Conservation (phyloP, 495 filamentous ascomycete species). For the Aspergillus wentii region DNA sequence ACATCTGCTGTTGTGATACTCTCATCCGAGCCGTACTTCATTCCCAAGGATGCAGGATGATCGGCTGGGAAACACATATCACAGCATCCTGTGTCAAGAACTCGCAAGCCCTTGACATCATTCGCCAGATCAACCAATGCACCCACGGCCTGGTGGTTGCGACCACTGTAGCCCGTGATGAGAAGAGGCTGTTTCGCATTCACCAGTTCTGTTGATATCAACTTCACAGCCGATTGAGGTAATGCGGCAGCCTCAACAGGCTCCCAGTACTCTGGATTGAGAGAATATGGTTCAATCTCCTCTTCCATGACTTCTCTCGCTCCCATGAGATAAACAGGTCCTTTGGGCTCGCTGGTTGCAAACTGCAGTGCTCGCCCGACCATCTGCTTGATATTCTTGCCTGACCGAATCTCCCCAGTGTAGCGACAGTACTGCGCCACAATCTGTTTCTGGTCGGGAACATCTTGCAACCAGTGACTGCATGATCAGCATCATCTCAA, state of each 20-base stretch:
- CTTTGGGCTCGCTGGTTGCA: conserved; percentile 68
- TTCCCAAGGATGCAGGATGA: conserved; percentile 64
- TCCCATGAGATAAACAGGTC: conserved; percentile 76
- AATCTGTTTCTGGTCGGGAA: conserved; percentile 85
- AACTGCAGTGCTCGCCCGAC: conserved; percentile 82
- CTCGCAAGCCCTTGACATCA: conserved; percentile 66
- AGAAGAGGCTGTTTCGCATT: conserved; percentile 67
- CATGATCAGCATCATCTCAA: too few species aligned
- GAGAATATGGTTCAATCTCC: conserved; percentile 64
- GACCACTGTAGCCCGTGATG: conserved; percentile 73
- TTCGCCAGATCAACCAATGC: conserved; percentile 74
- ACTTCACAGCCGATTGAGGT: conserved; percentile 53
- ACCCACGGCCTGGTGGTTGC: conserved; percentile 58
- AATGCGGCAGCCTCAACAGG: conserved; percentile 68
- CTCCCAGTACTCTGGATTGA: conserved; percentile 66
- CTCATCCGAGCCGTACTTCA: conserved; percentile 65
- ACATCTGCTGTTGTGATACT: conserved; percentile 70
- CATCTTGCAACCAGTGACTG: conserved; percentile 95
- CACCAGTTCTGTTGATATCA: conserved; percentile 61
- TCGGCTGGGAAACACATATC: conserved; percentile 87
- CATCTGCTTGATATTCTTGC: conserved; percentile 88
- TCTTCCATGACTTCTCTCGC: conserved; percentile 84
- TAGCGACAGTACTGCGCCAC: conserved; percentile 87
- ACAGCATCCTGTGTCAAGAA: conserved; percentile 79
- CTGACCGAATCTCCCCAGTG: conserved; percentile 77